Evolutionary conservation across 2,329 filamentous ascomycete species (phyloP), one percentile per base, ranked within the genome.

Genomic region (Biscogniauxia mediterranea): DNA sequence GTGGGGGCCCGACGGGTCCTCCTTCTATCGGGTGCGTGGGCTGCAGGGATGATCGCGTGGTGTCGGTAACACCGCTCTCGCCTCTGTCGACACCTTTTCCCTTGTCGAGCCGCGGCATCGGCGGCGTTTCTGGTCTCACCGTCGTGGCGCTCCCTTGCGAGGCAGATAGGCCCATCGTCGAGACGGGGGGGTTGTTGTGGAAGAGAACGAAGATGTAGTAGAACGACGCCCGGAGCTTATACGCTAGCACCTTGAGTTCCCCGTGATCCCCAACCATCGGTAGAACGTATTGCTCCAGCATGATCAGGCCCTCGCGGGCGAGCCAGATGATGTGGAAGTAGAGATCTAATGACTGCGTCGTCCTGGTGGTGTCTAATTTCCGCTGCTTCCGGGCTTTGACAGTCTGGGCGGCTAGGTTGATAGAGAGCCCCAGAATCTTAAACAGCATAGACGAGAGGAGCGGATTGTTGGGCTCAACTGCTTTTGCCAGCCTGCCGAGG

Each of bases 201-300:
- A 97, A 98, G 13, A 98, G 84, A 58, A 96, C 95, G 75, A 97
- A 97, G 67, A 99, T 92, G 78, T 99, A 94, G 70, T 96, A 95
- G 74, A 98, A 96, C 20, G 92, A 96, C 17, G 95, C 95, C 62
- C 92, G 89, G 15, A 99, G 83, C 77, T 98, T 99, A 74, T 92
- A 92, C 20, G 91, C 89, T 65, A 99, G 83, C 52, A 98, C 93
- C 71, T 93, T 93, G 60, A 97, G 86, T 75, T 96, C 93, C 71
- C 82, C 87, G 77, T 88, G 92, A 70, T 86, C 89, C 68, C 83
- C 88, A 59, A 92, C 91, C 84, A 89, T 91, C 51, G 94, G 95
- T 20, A 98, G 80, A 54, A 99, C 88, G 74, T 94, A 95, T 72
- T 89, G 84, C 70, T 98, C 93, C 9, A 97, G 82, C 76, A 98